These are phyloP conservation scores for Lycium barbarum DNA, from an alignment of 257 asterid species.

Conservation along the genomic window DNA sequence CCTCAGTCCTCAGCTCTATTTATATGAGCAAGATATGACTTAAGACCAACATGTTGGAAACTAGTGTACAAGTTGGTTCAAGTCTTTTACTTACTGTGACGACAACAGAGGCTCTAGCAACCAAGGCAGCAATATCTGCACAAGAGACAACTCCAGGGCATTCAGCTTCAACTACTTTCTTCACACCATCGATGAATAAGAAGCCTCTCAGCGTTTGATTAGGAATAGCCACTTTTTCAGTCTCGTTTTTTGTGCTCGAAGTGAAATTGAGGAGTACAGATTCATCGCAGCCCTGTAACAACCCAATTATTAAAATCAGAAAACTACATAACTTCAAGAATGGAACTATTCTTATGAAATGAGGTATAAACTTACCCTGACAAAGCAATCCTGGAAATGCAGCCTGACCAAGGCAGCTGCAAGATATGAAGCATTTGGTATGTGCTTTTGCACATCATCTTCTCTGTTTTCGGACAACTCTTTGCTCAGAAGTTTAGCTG, in stretches of 20 bases:
- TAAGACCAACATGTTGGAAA: background rate
- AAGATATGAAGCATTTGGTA: constrained; percentile 64
- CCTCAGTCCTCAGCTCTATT: background rate
- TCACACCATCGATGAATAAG: constrained; percentile 42
- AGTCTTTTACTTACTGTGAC: constrained; percentile 23
- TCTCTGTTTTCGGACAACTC: background rate
- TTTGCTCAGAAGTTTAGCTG: constrained; percentile 54
- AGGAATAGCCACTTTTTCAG: constrained; percentile 42
- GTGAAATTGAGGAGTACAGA: constrained; percentile 43
- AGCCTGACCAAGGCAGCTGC: constrained; percentile 55
- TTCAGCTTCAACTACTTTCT: constrained; percentile 35
- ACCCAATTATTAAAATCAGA: background rate
- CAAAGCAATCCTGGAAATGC: constrained; percentile 52
- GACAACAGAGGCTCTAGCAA: constrained; percentile 38
- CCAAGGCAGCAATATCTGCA: constrained; percentile 39
- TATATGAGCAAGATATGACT: background rate
- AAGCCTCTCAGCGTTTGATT: constrained; percentile 39
- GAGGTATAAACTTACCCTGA: constrained; percentile 31
- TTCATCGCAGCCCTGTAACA: constrained; percentile 46
- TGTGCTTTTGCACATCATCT: constrained; percentile 54
- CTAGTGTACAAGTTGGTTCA: background rate
- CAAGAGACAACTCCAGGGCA: constrained; percentile 47
- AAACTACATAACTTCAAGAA: background rate
- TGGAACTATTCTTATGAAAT: too few species aligned
- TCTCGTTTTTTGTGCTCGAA: constrained; percentile 34